Percentiles rank a stretch among this genome's conserved stretches.
Evolutionary conservation across 2,329 filamentous ascomycete species (phyloP).

Genomic region (Pseudogymnoascus pannorum): DNA sequence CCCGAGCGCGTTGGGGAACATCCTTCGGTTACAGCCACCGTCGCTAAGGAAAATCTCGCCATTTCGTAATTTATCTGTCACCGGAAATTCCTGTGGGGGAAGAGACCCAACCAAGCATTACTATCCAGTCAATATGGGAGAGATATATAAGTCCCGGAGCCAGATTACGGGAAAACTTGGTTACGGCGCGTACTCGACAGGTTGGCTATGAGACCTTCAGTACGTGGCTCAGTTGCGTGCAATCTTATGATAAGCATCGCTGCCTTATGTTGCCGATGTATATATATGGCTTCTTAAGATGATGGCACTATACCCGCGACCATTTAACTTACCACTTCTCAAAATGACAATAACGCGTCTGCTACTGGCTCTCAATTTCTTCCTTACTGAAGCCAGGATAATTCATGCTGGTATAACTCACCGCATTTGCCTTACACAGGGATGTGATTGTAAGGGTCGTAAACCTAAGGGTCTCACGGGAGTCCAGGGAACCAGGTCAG

Average conservation of each 20-base stretch:
- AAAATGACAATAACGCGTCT: slow-evolving; percentile 15
- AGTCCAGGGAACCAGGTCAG: too few species aligned
- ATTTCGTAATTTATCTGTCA: not conserved
- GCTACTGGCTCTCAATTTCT: slow-evolving; percentile 20
- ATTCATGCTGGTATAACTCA: slow-evolving; percentile 22
- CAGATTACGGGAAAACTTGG: slow-evolving; percentile 18
- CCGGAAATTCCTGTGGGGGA: not conserved
- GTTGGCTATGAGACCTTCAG: slow-evolving; percentile 19
- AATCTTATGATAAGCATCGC: slow-evolving; percentile 15
- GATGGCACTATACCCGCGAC: slow-evolving; percentile 8
- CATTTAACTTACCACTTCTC: slow-evolving; percentile 15
- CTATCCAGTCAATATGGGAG: slow-evolving; percentile 18
- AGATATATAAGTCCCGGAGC: slow-evolving; percentile 13
- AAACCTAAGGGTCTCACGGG: too few species aligned
- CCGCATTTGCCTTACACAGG: slow-evolving; percentile 6
- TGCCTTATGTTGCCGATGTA: slow-evolving; percentile 22
- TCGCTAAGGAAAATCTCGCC: not conserved
- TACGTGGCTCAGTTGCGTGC: slow-evolving; percentile 15
- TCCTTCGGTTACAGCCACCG: not conserved
- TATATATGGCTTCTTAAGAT: slow-evolving; percentile 15
- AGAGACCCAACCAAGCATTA: slow-evolving; percentile 4
- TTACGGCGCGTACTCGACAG: slow-evolving; percentile 18
- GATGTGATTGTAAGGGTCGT: too few species aligned
- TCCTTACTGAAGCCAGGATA: slow-evolving; percentile 21
- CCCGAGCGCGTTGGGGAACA: not conserved